These are phyloP conservation scores for Boechera stricta DNA, from an alignment of 345 rosid species.

Conservation along the genomic window DNA sequence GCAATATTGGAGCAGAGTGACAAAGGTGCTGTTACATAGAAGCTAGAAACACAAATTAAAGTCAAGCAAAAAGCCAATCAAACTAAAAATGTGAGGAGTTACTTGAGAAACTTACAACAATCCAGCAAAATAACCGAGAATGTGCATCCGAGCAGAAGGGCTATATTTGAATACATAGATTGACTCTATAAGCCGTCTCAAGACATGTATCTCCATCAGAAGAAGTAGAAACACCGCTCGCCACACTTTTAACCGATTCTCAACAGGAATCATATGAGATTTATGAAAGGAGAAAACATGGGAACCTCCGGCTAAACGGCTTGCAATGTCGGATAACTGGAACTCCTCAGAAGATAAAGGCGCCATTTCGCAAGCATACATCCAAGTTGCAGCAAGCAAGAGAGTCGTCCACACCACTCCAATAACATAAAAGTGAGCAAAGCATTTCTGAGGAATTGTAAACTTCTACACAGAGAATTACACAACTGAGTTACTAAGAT, in stretches of 20 bases:
- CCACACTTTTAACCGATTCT: slow-evolving; percentile 58
- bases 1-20: slow-evolving; percentile 60
- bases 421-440: slow-evolving; percentile 68
- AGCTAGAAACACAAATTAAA: slow-evolving; percentile 49
- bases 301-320: slow-evolving; percentile 61
- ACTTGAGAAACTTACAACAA: slow-evolving; percentile 57
- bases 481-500: not conserved
- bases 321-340: slow-evolving; percentile 48
- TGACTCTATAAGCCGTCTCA: slow-evolving; percentile 70
- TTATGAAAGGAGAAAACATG: slow-evolving; percentile 53
- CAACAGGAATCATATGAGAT: slow-evolving; percentile 46
- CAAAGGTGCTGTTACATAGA: slow-evolving; percentile 61
- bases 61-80: not conserved
- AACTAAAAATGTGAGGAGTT: not conserved
- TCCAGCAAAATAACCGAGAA: slow-evolving; percentile 66
- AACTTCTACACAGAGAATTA: slow-evolving; percentile 54
- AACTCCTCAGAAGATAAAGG: slow-evolving; percentile 51
- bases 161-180: slow-evolving; percentile 63
- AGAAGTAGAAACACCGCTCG: slow-evolving; percentile 62
- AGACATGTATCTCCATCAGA: slow-evolving; percentile 72
- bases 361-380: slow-evolving; percentile 56
- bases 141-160: slow-evolving; percentile 68
- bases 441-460: slow-evolving; percentile 74
- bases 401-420: slow-evolving; percentile 73
- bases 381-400: slow-evolving; percentile 63